Conservation (phyloP, 148 eudicot species). For the Camellia sinensis region DNA sequence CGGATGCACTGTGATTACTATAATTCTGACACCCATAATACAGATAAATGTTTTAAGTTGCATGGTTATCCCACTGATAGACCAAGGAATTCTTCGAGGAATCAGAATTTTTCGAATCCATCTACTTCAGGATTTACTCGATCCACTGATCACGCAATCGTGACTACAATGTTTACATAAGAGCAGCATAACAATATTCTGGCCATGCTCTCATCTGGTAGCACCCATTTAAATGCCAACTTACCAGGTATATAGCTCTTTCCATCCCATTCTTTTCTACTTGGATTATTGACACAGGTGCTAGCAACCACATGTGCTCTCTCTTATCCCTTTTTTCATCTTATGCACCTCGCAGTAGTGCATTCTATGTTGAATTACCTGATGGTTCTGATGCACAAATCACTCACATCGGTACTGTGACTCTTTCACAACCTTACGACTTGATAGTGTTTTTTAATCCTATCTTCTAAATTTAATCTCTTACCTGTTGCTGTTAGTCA, state of each 20-base stretch:
- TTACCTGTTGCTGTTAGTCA: background rate
- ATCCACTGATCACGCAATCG: too few relatives aligned
- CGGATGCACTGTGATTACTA: background rate
- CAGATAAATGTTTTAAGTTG: background rate
- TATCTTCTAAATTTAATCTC: background rate
- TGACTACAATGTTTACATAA: too few relatives aligned
- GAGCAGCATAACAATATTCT: too few relatives aligned
- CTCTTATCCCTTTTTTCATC: too few relatives aligned
- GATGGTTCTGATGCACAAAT: background rate
- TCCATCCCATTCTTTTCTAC: too few relatives aligned
- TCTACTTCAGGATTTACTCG: too few relatives aligned
- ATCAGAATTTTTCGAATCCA: background rate
- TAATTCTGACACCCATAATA: background rate
- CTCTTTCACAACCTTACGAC: background rate
- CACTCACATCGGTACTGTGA: background rate
- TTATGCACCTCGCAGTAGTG: too few relatives aligned
- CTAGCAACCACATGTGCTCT: too few relatives aligned
- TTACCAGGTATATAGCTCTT: too few relatives aligned
- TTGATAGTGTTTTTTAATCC: background rate
- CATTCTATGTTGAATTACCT: background rate
- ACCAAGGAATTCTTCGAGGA: background rate
- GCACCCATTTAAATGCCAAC: too few relatives aligned
- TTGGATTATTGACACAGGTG: too few relatives aligned
- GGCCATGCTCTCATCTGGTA: too few relatives aligned
- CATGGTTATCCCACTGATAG: background rate